Evolutionary conservation across 495 filamentous ascomycete species (phyloP).

Genomic region (Lasiosphaeria ovina): DNA sequence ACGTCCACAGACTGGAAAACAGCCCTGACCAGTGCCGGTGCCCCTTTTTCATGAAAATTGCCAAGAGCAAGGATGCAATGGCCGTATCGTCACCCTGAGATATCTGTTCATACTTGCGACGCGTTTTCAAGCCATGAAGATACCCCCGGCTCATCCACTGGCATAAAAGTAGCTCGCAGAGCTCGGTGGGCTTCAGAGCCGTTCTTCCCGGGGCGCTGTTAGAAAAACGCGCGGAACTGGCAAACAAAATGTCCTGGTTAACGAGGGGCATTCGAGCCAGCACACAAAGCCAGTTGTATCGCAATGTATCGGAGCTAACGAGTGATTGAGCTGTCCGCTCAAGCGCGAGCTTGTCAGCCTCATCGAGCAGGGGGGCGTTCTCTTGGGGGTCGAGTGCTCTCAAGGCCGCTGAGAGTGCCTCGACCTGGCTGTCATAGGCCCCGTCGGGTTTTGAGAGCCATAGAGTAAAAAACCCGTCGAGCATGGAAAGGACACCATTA

Average conservation of each 20-base stretch:
- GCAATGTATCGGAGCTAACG: conserved; percentile 4
- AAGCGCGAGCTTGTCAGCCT: conserved; percentile 15
- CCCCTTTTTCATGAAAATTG: conserved; percentile 10
- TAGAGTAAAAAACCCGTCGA: conserved; percentile 11
- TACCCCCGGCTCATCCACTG: conserved; percentile 32
- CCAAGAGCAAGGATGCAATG: conserved; percentile 28
- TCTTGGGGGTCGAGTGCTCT: conserved; percentile 6
- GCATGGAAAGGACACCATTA: conserved; percentile 19
- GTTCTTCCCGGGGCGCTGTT: background rate
- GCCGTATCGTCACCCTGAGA: conserved; percentile 17
- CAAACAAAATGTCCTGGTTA: conserved; percentile 17
- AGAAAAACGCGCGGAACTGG: conserved; percentile 11
- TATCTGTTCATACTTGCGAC: conserved; percentile 7
- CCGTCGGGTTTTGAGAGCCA: conserved; percentile 10
- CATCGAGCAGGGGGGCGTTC: conserved; percentile 16
- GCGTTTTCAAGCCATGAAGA: conserved; percentile 5
- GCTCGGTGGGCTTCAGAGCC: conserved; percentile 15
- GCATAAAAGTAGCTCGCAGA: conserved; percentile 26
- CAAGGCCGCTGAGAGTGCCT: conserved; percentile 12
- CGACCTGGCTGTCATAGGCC: conserved; percentile 4
- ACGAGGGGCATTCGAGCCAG: conserved; percentile 27
- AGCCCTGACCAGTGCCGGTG: background rate
- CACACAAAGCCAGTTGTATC: conserved; percentile 29
- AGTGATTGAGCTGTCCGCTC: background rate
- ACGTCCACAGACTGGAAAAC: conserved; percentile 19